A percentile compares a stretch with the other conserved stretches of the same genome.
phyloP scores from a whole-genome alignment of 2,329 filamentous ascomycete genomes.

The Fusarium austroafricanum region DNA sequence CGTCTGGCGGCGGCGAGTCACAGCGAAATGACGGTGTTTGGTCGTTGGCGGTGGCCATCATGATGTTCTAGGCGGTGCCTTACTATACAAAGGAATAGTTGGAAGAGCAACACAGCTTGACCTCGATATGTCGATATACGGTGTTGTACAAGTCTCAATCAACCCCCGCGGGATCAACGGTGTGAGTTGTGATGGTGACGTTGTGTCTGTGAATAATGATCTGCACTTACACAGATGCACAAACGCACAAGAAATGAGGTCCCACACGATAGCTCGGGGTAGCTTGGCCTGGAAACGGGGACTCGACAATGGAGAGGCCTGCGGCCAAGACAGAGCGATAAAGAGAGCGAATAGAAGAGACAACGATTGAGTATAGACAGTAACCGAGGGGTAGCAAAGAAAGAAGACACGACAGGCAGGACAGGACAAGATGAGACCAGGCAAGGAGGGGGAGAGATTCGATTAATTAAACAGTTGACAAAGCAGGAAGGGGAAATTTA shows the following conservation, averaged over 20 bases:
- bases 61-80: constrained; percentile 8
- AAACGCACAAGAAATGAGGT: constrained; percentile 32
- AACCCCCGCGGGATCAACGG: constrained; percentile 21
- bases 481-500: constrained; percentile 41
- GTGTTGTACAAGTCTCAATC: constrained; percentile 9
- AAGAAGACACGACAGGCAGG: constrained; percentile 10
- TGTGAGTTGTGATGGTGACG: constrained; percentile 25
- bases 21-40: constrained; percentile 55
- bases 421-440: constrained; percentile 2
- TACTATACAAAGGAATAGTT: constrained; percentile 9
- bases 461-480: constrained; percentile 33
- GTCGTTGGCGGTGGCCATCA: constrained; percentile 53
- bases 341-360: constrained; percentile 14
- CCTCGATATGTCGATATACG: constrained; percentile 10
- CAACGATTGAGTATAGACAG: neutral
- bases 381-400: constrained; percentile 24
- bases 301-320: constrained; percentile 5
- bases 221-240: constrained; percentile 42
- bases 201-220: constrained; percentile 31
- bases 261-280: constrained; percentile 31
- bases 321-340: constrained; percentile 1
- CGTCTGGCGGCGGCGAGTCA: constrained; percentile 73
- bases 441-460: constrained; percentile 28
- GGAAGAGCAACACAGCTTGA: constrained; percentile 6
- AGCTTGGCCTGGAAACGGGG: constrained; percentile 24